Conservation (phyloP, 371 early-diverging fungal genomes). For the Mortierella polycephala region DNA sequence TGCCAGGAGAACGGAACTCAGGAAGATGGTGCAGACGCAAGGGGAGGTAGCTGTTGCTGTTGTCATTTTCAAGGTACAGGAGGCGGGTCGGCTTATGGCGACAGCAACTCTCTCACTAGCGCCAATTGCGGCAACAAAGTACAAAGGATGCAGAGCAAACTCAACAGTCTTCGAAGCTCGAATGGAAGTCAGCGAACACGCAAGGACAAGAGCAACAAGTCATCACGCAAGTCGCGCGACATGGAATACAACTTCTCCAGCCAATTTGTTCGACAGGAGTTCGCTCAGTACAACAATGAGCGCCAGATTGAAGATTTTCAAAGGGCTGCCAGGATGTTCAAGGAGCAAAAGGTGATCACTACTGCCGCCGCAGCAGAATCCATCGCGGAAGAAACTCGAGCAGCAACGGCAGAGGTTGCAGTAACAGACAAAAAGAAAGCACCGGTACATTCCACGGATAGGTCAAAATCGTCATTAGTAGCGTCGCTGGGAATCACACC, state of each 20-base stretch:
- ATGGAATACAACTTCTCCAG: constrained; percentile 32
- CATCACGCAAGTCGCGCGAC: constrained; percentile 8
- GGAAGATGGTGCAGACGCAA: constrained; percentile 3
- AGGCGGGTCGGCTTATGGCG: constrained; percentile 10
- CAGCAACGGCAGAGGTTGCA: constrained; percentile 17
- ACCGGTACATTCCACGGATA: constrained; percentile 5
- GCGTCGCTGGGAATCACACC: constrained; percentile 9
- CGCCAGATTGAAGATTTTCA: constrained; percentile 54
- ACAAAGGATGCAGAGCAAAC: constrained; percentile 25
- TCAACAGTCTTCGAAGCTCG: constrained; percentile 7
- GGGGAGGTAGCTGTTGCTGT: constrained; percentile 7
- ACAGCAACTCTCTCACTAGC: constrained; percentile 3
- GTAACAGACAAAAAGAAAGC: background rate
- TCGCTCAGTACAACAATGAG: constrained; percentile 45
- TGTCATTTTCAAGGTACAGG: background rate
- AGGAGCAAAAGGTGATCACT: constrained; percentile 44
- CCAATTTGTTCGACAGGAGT: constrained; percentile 29
- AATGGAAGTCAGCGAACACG: constrained; percentile 13
- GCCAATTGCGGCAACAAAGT: constrained; percentile 7
- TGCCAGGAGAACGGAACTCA: constrained; percentile 16
- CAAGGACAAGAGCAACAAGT: constrained; percentile 15
- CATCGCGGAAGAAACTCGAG: constrained; percentile 23
- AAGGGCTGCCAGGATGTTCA: constrained; percentile 43
- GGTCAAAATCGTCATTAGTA: constrained; percentile 5
- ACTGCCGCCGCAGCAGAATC: constrained; percentile 23